Evolutionary conservation across 352 stramenopile species (phyloP), one percentile per base, ranked within the genome.

Genomic region (Achlya hypogyna): DNA sequence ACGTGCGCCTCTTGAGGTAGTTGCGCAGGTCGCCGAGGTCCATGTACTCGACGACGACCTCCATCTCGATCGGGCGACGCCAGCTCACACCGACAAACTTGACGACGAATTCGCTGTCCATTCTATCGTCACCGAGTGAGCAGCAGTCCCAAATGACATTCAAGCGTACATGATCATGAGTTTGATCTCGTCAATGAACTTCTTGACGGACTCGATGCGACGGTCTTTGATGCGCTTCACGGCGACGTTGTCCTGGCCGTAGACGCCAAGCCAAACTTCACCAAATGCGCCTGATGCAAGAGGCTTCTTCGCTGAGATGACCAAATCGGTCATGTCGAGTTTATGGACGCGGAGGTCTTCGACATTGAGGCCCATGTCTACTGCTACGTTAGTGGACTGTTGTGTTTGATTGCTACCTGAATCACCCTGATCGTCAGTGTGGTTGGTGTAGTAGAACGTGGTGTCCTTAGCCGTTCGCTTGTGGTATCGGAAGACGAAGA

Each of bases 191-290:
- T 38, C 54, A 1, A 63, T 38, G n/a, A 63, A 63, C 23, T 63
- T 63, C 10, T n/a, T 6, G 22, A 63, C 49, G 29, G 8, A 16
- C 29, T 54, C 49, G 49, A 54, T 16, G 49, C 49, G 49, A 14
- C 49, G 23, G 49, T 65, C 31, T 75, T 75, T 0, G 72, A 88
- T 58, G 62, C 74, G 76, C 72, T 88, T 87, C 56, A 86, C 71
- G 0, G 80, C 75, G 8, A 88, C 77, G 0, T 70, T 51, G 6
- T 73, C 49, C 20, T 63, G 51, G 16, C 76, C 65, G 34, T 77
- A 86, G 0, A 32, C 65, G 1, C 80, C 80, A 20, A 64, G 68
- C 63, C 82, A 88, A 3, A 88, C 76, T 70, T 87, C 77, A 2
- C 75, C 78, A 53, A 83, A 88, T 0, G 70, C 74, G 23, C 80